Percentiles rank a stretch among this genome's conserved stretches.
Conservation (phyloP, 306 rosid species). For the Vicia faba region DNA sequence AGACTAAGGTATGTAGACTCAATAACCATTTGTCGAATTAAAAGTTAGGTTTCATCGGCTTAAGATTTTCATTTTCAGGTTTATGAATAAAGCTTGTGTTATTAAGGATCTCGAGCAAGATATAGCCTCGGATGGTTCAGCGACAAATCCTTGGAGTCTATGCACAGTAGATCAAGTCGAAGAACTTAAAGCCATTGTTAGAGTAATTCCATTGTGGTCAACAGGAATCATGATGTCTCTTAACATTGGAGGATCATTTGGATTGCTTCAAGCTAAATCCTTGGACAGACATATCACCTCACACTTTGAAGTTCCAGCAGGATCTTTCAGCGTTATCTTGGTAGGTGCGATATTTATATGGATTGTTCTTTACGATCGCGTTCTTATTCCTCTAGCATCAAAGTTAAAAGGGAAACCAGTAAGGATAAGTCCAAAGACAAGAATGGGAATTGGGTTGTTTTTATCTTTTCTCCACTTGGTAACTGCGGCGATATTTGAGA, state of each 20-base stretch:
- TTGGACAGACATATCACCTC: conserved; percentile 58
- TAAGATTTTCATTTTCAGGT: conserved; percentile 38
- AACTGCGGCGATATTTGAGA: conserved; percentile 51
- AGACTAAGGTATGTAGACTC: conserved; percentile 55
- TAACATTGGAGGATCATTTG: conserved; percentile 53
- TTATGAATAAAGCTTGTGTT: conserved; percentile 62
- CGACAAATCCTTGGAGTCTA: conserved; percentile 58
- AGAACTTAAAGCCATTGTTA: conserved; percentile 63
- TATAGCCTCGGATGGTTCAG: conserved; percentile 51
- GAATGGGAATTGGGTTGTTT: conserved; percentile 66
- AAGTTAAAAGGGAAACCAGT: conserved; percentile 55
- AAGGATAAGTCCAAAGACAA: conserved; percentile 43
- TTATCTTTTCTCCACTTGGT: conserved; percentile 46
- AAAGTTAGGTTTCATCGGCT: not conserved
- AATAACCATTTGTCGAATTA: not conserved
- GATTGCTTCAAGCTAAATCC: conserved; percentile 64
- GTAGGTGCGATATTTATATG: conserved; percentile 45
- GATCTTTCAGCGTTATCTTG: conserved; percentile 47
- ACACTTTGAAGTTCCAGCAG: conserved; percentile 63
- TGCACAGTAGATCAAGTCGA: conserved; percentile 72
- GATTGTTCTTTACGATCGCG: conserved; percentile 61
- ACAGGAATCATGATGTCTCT: conserved; percentile 57
- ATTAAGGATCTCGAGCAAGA: conserved; percentile 53
- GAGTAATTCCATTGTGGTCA: conserved; percentile 70
- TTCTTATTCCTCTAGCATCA: conserved; percentile 59